These are phyloP conservation scores for Cryptococcus sp. DNA, from an alignment of 1,284 basidiomycete genomes.

Conservation along the genomic window DNA sequence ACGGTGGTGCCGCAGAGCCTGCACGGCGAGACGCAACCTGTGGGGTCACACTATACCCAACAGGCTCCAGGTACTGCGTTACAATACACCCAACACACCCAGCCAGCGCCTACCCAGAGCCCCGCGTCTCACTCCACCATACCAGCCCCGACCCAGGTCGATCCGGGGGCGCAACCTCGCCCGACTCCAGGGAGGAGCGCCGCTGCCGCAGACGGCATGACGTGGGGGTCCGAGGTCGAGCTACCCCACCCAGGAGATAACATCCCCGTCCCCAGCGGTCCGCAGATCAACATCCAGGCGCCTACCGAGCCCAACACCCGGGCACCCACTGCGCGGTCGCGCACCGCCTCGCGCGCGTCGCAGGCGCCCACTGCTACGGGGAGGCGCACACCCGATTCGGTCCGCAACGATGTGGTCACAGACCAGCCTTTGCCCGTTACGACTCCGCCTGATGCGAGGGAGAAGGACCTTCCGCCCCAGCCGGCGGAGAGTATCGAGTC, in stretches of 20 bases:
- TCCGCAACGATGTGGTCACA: conserved; percentile 13
- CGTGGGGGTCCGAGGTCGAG: conserved; percentile 44
- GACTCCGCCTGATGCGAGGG: conserved; percentile 19
- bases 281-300: conserved; percentile 40
- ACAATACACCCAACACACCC: not conserved
- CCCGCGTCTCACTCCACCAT: not conserved
- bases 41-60: not conserved
- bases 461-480: conserved; percentile 31
- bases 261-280: conserved; percentile 19
- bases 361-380: not conserved
- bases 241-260: conserved; percentile 24
- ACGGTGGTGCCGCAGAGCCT: too few relatives aligned
- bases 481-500: conserved; percentile 27
- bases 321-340: not conserved
- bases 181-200: not conserved
- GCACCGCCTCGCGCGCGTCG: conserved; percentile 3
- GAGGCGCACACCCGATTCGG: too few relatives aligned
- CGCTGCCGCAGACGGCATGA: conserved; percentile 8
- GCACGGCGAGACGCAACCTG: not conserved
- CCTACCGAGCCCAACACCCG: conserved; percentile 37
- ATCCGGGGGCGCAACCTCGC: not conserved
- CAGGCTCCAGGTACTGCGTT: not conserved
- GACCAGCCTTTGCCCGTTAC: conserved; percentile 15
- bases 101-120: conserved; percentile 2
- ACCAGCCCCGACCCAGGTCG: not conserved